A percentile compares a stretch with the other conserved stretches of the same genome.
These are phyloP conservation scores for Colletotrichum neosansevieriae DNA, from an alignment of 2,329 filamentous ascomycete species.

Conservation along the genomic window DNA sequence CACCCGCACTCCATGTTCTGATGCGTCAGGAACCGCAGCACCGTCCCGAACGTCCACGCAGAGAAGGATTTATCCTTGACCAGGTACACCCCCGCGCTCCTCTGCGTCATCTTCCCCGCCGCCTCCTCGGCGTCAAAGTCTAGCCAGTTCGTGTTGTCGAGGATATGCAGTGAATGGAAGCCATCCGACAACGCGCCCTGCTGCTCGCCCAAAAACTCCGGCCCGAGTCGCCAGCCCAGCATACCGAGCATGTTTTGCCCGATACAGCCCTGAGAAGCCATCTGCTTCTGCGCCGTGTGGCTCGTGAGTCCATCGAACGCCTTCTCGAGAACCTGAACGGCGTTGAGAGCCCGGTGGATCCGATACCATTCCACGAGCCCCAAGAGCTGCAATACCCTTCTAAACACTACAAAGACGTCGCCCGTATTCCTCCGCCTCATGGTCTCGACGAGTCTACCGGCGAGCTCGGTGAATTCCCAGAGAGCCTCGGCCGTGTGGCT, in stretches of 20 bases:
- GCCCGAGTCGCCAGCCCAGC: constrained; percentile 24
- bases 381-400: constrained; percentile 1
- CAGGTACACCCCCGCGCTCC: constrained; percentile 2
- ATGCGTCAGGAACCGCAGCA: constrained; percentile 16
- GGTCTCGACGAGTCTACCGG: constrained; percentile 15
- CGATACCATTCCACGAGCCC: constrained; percentile 24
- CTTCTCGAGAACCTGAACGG: constrained; percentile 11
- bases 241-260: constrained; percentile 7
- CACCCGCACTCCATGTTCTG: neutral
- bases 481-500: neutral
- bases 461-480: neutral
- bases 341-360: constrained; percentile 28
- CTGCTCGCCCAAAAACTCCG: constrained; percentile 5
- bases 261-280: neutral
- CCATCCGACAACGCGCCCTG: constrained; percentile 3
- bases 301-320: neutral
- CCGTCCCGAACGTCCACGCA: constrained; percentile 3
- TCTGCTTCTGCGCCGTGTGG: neutral
- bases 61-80: constrained; percentile 9
- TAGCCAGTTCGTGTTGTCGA: constrained; percentile 10
- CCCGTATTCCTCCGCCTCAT: constrained; percentile 5
- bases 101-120: constrained; percentile 3
- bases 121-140: neutral
- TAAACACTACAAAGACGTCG: neutral
- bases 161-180: constrained; percentile 1